Evolutionary conservation across 768 basidiomycete genomes (phyloP).

Genomic region (Psilocybe cyanescens): DNA sequence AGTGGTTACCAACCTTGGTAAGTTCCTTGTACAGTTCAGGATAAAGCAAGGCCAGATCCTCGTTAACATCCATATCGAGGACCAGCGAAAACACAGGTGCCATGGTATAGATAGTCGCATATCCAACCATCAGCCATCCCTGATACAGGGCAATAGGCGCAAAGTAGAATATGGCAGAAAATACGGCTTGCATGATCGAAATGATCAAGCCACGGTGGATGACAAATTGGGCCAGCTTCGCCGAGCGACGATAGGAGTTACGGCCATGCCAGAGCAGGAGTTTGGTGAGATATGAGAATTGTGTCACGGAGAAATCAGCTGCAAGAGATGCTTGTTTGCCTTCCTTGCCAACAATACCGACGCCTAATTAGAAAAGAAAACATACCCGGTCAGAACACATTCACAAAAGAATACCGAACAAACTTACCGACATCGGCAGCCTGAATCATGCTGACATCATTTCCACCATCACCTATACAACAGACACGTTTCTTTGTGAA

Average conservation of each 20-base stretch:
- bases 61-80: slow-evolving; percentile 92
- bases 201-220: slow-evolving; percentile 98
- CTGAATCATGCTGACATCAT: slow-evolving; percentile 99
- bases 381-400: background rate
- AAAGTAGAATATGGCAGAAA: slow-evolving; percentile 91
- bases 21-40: slow-evolving; percentile 98
- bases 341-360: slow-evolving; percentile 99
- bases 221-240: slow-evolving; percentile 97
- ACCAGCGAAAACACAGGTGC: slow-evolving; percentile 98
- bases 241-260: slow-evolving; percentile 97
- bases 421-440: slow-evolving; percentile 95
- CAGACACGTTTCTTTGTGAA: slow-evolving; percentile 96
- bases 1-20: slow-evolving; percentile 70
- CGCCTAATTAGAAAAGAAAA: slow-evolving; percentile 49
- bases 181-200: slow-evolving; percentile 97
- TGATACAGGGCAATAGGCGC: slow-evolving; percentile 98
- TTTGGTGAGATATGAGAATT: slow-evolving; percentile 95
- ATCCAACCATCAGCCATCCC: slow-evolving; percentile 97
- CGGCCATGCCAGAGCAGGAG: slow-evolving; percentile 98
- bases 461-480: slow-evolving; percentile 98
- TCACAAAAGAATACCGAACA: background rate
- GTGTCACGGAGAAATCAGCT: slow-evolving; percentile 97
- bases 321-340: slow-evolving; percentile 99
- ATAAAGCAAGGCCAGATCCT: slow-evolving; percentile 93
- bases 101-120: slow-evolving; percentile 97